A percentile compares a stretch with the other conserved stretches of the same genome.
Evolutionary conservation across 495 filamentous ascomycete species (phyloP).

Genomic region (Neurospora sp.): DNA sequence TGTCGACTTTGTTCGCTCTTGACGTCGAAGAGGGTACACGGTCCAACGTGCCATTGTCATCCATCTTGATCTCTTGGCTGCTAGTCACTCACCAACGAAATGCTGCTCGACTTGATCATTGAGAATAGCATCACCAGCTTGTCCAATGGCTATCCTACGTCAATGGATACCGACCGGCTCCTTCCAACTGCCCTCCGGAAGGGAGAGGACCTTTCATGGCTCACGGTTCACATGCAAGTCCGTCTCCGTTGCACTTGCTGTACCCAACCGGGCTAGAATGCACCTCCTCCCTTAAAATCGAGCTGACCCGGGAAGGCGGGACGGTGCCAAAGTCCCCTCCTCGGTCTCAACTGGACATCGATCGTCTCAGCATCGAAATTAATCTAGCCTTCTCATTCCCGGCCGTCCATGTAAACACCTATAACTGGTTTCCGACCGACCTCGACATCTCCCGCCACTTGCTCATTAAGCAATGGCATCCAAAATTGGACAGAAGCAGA

Average conservation of each 20-base stretch:
- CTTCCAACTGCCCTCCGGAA: background rate
- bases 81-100: background rate
- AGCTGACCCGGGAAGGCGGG: background rate
- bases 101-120: background rate
- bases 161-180: background rate
- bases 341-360: background rate
- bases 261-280: background rate
- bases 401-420: background rate
- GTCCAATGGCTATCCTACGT: background rate
- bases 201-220: background rate
- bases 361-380: background rate
- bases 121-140: background rate
- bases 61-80: background rate
- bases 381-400: background rate
- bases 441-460: background rate
- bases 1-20: background rate
- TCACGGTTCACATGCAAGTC: background rate
- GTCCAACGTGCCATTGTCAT: background rate
- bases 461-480: slow-evolving; percentile 15
- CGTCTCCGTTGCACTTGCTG: background rate
- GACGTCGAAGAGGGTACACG: background rate
- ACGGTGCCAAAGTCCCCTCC: background rate
- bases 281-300: background rate
- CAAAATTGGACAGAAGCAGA: slow-evolving; percentile 32
- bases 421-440: background rate